Percentiles rank a stretch among this genome's conserved stretches.
These are phyloP conservation scores for Cafeteria roenbergensis DNA, from an alignment of 108 stramenopile species.

Conservation along the genomic window DNA sequence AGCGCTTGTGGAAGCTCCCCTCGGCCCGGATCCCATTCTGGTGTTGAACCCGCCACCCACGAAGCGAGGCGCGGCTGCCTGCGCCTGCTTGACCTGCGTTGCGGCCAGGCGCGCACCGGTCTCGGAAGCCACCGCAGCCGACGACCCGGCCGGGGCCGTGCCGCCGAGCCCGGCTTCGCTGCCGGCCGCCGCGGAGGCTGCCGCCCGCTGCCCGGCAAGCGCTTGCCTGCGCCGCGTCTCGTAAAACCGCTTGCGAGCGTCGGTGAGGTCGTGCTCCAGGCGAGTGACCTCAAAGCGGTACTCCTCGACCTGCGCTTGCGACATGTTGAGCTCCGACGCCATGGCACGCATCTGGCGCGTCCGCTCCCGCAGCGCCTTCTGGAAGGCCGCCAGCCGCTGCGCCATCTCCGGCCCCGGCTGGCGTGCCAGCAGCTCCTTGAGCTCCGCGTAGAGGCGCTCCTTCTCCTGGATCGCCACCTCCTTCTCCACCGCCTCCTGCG, in stretches of 20 bases:
- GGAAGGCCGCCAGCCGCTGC: slow-evolving; percentile 56
- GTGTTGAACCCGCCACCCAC: not conserved
- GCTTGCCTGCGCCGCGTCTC: slow-evolving; percentile 58
- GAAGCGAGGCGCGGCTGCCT: not conserved
- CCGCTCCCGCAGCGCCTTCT: slow-evolving; percentile 61
- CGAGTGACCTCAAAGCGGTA: slow-evolving; percentile 62
- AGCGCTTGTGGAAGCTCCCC: too few relatives aligned
- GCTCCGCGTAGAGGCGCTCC: slow-evolving; percentile 55
- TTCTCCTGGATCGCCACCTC: slow-evolving; percentile 61
- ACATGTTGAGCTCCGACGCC: slow-evolving; percentile 71
- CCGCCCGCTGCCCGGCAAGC: slow-evolving; percentile 3
- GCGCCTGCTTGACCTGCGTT: too few relatives aligned
- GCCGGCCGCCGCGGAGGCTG: too few relatives aligned
- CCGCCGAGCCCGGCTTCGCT: too few relatives aligned
- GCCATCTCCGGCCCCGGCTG: slow-evolving; percentile 66
- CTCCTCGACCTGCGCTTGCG: slow-evolving; percentile 63
- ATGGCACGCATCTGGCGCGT: slow-evolving; percentile 64
- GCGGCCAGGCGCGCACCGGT: too few relatives aligned
- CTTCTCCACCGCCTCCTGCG: slow-evolving; percentile 61
- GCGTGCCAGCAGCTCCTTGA: slow-evolving; percentile 54
- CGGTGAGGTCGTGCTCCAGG: slow-evolving; percentile 53
- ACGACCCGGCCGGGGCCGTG: too few relatives aligned
- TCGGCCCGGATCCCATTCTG: not conserved
- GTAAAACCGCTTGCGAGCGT: slow-evolving; percentile 61
- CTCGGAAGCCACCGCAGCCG: too few relatives aligned